Conservation (phyloP, 306 rosid genomes). For the Adenanthera pavonina region DNA sequence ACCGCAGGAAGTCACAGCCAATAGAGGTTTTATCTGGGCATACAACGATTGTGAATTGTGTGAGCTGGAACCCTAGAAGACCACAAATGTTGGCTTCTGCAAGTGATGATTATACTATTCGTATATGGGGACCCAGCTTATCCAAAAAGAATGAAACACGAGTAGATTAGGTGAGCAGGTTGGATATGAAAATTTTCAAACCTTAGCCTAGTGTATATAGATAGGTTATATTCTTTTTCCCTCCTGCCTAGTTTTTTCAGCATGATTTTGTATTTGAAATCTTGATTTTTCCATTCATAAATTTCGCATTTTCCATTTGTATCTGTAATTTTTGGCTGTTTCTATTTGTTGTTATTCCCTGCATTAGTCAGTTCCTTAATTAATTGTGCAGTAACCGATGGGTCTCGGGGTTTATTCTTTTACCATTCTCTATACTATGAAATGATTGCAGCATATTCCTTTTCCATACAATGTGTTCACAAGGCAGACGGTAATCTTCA, state of each 20-base stretch:
- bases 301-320: slow-evolving; percentile 33
- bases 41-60: slow-evolving; percentile 80
- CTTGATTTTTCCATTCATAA: slow-evolving; percentile 32
- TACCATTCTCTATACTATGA: neutral
- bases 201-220: slow-evolving; percentile 44
- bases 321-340: slow-evolving; percentile 22
- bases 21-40: slow-evolving; percentile 84
- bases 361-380: slow-evolving; percentile 12
- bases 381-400: slow-evolving; percentile 29
- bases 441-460: slow-evolving; percentile 1
- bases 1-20: slow-evolving; percentile 57
- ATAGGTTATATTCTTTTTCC: slow-evolving; percentile 27
- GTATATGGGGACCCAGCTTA: slow-evolving; percentile 82
- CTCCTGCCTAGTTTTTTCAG: slow-evolving; percentile 38
- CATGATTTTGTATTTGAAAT: slow-evolving; percentile 61
- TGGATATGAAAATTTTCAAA: slow-evolving; percentile 22
- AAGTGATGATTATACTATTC: slow-evolving; percentile 81
- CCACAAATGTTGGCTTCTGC: slow-evolving; percentile 94
- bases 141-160: slow-evolving; percentile 36
- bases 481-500: neutral
- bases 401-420: slow-evolving; percentile 35
- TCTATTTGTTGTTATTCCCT: slow-evolving; percentile 12
- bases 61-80: slow-evolving; percentile 89
- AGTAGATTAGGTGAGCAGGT: slow-evolving; percentile 44
- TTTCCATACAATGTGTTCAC: neutral